A percentile compares a stretch with the other conserved stretches of the same genome.
phyloP scores from a whole-genome alignment of 2,329 filamentous ascomycete species.

The Lachnellula cervina region DNA sequence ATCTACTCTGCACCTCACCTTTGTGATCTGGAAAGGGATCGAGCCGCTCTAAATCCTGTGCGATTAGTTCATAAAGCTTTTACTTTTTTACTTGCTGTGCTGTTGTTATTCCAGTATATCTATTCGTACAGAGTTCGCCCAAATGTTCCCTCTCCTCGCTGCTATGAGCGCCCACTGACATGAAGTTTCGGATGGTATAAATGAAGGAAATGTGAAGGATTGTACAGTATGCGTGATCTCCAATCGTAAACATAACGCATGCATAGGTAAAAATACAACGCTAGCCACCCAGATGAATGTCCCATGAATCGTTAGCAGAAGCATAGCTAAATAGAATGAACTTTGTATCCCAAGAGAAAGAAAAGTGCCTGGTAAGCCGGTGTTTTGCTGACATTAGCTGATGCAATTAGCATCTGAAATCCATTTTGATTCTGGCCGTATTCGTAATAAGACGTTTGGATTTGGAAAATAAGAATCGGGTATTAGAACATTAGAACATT shows the following conservation, averaged over 20 bases:
- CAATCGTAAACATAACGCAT: slow-evolving; percentile 1
- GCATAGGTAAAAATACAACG: slow-evolving; percentile 8
- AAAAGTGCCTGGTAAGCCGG: not conserved
- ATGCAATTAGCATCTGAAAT: not conserved
- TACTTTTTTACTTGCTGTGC: too few species aligned
- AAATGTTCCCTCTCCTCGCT: too few species aligned
- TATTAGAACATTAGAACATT: slow-evolving; percentile 15
- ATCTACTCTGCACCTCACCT: too few species aligned
- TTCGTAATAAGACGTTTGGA: slow-evolving; percentile 6
- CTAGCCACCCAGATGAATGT: slow-evolving; percentile 8
- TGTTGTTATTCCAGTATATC: too few species aligned
- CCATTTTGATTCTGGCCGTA: slow-evolving; percentile 2
- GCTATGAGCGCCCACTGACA: too few species aligned
- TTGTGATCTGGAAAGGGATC: too few species aligned
- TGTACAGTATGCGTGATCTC: not conserved
- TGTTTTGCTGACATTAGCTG: not conserved
- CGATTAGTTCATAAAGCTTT: too few species aligned
- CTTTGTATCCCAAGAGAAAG: not conserved
- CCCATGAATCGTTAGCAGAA: slow-evolving; percentile 14
- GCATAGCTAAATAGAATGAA: slow-evolving; percentile 1
- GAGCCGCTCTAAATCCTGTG: too few species aligned
- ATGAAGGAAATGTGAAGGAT: not conserved
- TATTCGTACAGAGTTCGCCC: too few species aligned
- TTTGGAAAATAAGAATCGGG: slow-evolving; percentile 5
- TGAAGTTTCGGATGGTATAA: too few species aligned